Base-by-base conservation (phyloP, 306 rosid species). In the Elaeagnus macrophylla region DNA sequence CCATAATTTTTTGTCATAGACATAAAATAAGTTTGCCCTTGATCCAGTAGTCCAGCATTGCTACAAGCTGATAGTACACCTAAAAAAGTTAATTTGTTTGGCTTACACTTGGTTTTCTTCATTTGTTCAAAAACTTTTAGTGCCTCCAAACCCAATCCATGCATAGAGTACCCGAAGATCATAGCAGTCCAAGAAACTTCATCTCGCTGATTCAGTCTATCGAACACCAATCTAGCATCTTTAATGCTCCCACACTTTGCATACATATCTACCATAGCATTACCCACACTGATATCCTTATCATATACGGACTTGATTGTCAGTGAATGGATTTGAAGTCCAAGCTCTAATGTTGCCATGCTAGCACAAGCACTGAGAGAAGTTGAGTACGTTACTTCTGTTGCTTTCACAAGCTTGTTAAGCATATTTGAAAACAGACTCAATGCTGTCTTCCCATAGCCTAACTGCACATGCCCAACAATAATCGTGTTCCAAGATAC, bases 401-500 rank as follows among this genome's bases (percentile, higher is more conserved):
- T 79, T 35, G 73, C 75, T 39, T 25, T 63, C 25, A 79, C 67
- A 39, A 67, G 70, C 44, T 53, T 44, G 47, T 64, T 36, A 56
- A 56, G 68, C 81, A 79, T 67, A 15, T 36, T 37, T 10, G 53
- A 16, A 68, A 79, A 79, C 48, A 79, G 44, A 48, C 61, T 38
- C 64, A 79, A 48, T 5, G 78, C 76, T 68, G 48, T 75, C 60
- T 75, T 75, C 13, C 56, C 84, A 60, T 75, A 78, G 39, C 76
- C 78, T 57, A 59, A 57, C 44, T 68, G 81, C 39, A 72, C 73
- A 12, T 67, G 68, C 16, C 83, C 77, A 49, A 71, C 78, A 57
- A 79, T 79, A 67, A 79, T 37, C 8, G 75, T 79, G 65, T 79
- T 79, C 84, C 84, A 75, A 56, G 73, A 64, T 25, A 75, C 81